Percentiles rank a stretch among this genome's conserved stretches.
phyloP scores from a whole-genome alignment of 305 asterid genomes.

The Fraxinus sp. region DNA sequence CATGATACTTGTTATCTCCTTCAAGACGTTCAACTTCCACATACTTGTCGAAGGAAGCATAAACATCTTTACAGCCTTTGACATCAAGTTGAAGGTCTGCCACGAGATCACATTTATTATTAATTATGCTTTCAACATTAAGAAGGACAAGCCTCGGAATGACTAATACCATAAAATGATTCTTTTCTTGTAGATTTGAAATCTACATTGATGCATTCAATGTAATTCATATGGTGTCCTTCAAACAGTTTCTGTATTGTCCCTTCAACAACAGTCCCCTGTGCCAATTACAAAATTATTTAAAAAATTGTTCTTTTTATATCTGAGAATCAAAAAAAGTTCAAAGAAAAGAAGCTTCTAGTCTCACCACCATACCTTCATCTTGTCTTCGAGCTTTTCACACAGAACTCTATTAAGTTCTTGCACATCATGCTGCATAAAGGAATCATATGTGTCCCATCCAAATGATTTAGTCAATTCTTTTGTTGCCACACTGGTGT shows the following conservation, averaged over 20 bases:
- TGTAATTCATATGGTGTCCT: slow-evolving; percentile 96
- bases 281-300: slow-evolving; percentile 32
- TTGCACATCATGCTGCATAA: slow-evolving; percentile 96
- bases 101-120: slow-evolving; percentile 23
- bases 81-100: slow-evolving; percentile 97
- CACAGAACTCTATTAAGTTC: slow-evolving; percentile 89
- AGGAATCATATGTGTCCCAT: slow-evolving; percentile 94
- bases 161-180: slow-evolving; percentile 75
- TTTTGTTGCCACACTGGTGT: slow-evolving; percentile 87
- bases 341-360: slow-evolving; percentile 6
- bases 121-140: slow-evolving; percentile 16
- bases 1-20: slow-evolving; percentile 92
- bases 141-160: slow-evolving; percentile 5
- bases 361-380: slow-evolving; percentile 59
- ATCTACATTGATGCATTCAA: slow-evolving; percentile 87
- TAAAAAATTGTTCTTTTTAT: background rate
- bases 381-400: slow-evolving; percentile 92
- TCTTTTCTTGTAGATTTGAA: slow-evolving; percentile 93
- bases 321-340: slow-evolving; percentile 6
- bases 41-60: slow-evolving; percentile 93
- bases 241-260: slow-evolving; percentile 85
- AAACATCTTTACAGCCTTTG: slow-evolving; percentile 89
- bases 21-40: slow-evolving; percentile 93
- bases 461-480: slow-evolving; percentile 95
- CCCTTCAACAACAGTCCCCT: slow-evolving; percentile 95